These are phyloP conservation scores for Arabidopsis suecica DNA, from an alignment of 345 rosid species.

Conservation along the genomic window DNA sequence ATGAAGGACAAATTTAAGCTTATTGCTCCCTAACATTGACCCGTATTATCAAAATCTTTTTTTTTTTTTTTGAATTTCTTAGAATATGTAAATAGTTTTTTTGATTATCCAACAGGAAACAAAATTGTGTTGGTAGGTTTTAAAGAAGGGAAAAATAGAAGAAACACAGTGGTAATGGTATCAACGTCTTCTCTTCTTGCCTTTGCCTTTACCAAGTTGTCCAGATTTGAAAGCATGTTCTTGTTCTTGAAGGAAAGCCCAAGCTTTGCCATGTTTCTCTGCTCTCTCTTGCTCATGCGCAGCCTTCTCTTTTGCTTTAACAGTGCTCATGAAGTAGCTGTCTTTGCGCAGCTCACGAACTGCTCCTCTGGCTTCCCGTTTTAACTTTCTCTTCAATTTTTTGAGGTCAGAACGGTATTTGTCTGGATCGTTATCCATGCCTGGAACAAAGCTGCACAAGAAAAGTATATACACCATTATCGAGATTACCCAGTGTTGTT, in stretches of 20 bases:
- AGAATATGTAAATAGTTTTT: slow-evolving; percentile 36
- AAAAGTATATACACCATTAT: slow-evolving; percentile 31
- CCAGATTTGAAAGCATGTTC: slow-evolving; percentile 89
- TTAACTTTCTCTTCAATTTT: slow-evolving; percentile 65
- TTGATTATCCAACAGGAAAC: slow-evolving; percentile 18
- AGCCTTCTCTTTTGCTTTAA: slow-evolving; percentile 68
- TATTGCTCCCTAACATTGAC: slow-evolving; percentile 48
- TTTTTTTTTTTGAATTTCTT: slow-evolving; percentile 4
- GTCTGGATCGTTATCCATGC: slow-evolving; percentile 95
- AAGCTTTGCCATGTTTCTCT: slow-evolving; percentile 71
- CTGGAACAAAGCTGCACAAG: slow-evolving; percentile 79
- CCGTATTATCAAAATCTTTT: background rate
- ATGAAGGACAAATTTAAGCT: slow-evolving; percentile 84
- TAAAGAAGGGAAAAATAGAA: background rate
- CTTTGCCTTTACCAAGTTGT: slow-evolving; percentile 77
- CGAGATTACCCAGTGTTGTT: background rate
- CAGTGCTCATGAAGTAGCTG: slow-evolving; percentile 46
- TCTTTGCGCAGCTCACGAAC: slow-evolving; percentile 89
- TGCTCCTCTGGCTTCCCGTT: slow-evolving; percentile 73
- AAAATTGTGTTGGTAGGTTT: slow-evolving; percentile 30
- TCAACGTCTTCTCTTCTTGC: slow-evolving; percentile 48
- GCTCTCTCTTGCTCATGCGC: slow-evolving; percentile 59
- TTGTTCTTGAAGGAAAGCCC: slow-evolving; percentile 92
- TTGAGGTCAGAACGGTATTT: slow-evolving; percentile 67
- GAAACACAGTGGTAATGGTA: slow-evolving; percentile 1